These are phyloP conservation scores for Phytopythium montanum DNA, from an alignment of 352 stramenopile genomes.

Conservation along the genomic window DNA sequence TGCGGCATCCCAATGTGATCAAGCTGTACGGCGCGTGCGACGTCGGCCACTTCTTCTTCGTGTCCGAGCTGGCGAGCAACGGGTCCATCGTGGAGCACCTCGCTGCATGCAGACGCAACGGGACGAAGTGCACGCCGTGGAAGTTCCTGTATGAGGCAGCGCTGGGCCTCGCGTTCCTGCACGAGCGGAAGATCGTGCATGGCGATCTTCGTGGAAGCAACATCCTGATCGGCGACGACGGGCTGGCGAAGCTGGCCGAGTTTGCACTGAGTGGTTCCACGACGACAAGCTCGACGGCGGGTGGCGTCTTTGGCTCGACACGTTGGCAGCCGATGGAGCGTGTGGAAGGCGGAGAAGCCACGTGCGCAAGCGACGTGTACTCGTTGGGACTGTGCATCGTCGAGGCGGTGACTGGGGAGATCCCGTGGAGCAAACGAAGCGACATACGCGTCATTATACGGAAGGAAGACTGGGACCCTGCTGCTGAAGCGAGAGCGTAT, in stretches of 20 bases:
- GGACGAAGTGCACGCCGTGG: conserved; percentile 1
- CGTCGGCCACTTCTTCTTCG: conserved; percentile 9
- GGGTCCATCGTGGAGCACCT: conserved; percentile 7
- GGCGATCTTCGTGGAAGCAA: conserved; percentile 23
- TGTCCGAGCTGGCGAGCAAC: conserved; percentile 10
- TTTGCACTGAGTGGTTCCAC: too few species aligned
- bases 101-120: too few species aligned
- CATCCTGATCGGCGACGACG: conserved; percentile 20
- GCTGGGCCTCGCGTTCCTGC: conserved; percentile 8
- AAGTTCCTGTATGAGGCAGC: conserved; percentile 12
- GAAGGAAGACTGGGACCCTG: background rate
- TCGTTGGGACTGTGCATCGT: too few species aligned
- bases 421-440: background rate
- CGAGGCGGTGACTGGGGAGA: background rate
- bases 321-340: too few species aligned
- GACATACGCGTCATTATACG: background rate
- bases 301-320: too few species aligned
- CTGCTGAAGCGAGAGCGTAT: background rate
- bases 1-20: too few species aligned
- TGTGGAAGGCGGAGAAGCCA: too few species aligned
- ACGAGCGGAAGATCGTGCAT: conserved; percentile 13
- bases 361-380: too few species aligned
- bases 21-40: too few species aligned
- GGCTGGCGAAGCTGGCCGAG: conserved; percentile 18
- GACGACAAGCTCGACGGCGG: too few species aligned